Base-by-base conservation (phyloP, 2,329 filamentous ascomycete species). In the Teratosphaeria viscida region DNA sequence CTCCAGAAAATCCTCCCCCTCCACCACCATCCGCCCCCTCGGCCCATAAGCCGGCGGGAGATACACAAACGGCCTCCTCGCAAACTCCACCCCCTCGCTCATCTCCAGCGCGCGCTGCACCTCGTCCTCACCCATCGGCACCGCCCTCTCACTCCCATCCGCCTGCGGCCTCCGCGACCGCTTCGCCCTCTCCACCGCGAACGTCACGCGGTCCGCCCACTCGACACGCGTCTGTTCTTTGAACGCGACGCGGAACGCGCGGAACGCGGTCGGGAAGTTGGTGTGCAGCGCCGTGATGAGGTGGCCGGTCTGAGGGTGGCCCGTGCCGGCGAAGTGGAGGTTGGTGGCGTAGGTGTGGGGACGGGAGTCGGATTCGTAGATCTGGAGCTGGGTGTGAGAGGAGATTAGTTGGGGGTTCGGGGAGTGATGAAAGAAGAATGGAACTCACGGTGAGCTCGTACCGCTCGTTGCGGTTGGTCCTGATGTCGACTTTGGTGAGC, bases 351-450 rank as follows among this genome's bases (percentile, higher is more conserved):
- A 91, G 0, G 82, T 79, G 60, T 75, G 77, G 0, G 86, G 86
- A 14, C 74, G 73, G 11, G 79, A 75, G 61, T 83, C 78, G 5
- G 85, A 87, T 71, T 90, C 83, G 74, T 84, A 89, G 56, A 92
- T 77, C 86, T 90, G 63, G 34, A 69, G 60, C 57, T 66, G 61
- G 34, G 62, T 12, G 37, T 43, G 37, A 16, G 37, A 43, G 35
- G 16, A 10, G 27, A 34, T 16, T 4, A 23, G 32, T 27, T 49
- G 32, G 2, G 35, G 34, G 26, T 19, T 19, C 1, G 35, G 55
- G 53, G 52, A 52, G 52, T 32, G 5, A 16, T 29, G 19, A 14
- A 34, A 37, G n/a, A 26, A 19, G 12, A 34, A 47, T 52, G 26
- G 12, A 34, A 47, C 55, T 57, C 74, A 88, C 86, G 61, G 78